These are phyloP conservation scores for Nothophytophthora sp. DNA, from an alignment of 352 stramenopile genomes.

Conservation along the genomic window DNA sequence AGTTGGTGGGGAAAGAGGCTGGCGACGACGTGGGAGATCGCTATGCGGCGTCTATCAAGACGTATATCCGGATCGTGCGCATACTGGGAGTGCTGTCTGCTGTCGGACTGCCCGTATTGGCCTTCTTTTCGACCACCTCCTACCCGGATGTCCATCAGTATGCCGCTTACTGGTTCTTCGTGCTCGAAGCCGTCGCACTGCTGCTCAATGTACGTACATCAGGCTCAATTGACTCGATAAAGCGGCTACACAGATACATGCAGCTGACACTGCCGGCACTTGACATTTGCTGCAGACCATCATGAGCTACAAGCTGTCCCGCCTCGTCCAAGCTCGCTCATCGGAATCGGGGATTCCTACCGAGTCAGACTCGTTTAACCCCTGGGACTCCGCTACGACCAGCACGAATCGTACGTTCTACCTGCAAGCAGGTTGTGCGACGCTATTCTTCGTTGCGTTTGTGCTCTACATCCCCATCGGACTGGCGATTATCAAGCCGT, in stretches of 20 bases:
- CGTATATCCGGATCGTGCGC: conserved; percentile 15
- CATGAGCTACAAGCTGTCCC: conserved; percentile 31
- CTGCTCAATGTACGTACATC: conserved; percentile 50
- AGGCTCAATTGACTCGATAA: neutral
- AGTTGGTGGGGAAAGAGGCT: conserved; percentile 17
- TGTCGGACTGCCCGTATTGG: conserved; percentile 43
- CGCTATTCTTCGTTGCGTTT: conserved; percentile 67
- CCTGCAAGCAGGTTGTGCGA: conserved; percentile 36
- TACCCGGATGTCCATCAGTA: conserved; percentile 61
- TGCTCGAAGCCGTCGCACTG: conserved; percentile 58
- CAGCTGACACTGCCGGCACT: neutral
- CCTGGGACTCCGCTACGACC: conserved; percentile 20
- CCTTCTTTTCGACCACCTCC: conserved; percentile 61
- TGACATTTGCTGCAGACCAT: conserved; percentile 20
- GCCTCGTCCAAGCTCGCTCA: conserved; percentile 7
- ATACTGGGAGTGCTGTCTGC: conserved; percentile 32
- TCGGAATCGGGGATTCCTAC: conserved; percentile 3
- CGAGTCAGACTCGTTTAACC: conserved; percentile 2
- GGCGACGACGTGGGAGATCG: conserved; percentile 3
- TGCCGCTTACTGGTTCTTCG: conserved; percentile 74
- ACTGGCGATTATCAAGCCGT: conserved; percentile 41
- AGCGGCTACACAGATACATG: neutral
- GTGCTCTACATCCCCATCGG: conserved; percentile 73
- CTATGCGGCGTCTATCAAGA: conserved; percentile 3
- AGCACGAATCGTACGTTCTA: conserved; percentile 32